Percentiles rank a stretch among this genome's conserved stretches.
phyloP scores from a whole-genome alignment of 1,139 yeast species.

The Yamadazyma conglobata region DNA sequence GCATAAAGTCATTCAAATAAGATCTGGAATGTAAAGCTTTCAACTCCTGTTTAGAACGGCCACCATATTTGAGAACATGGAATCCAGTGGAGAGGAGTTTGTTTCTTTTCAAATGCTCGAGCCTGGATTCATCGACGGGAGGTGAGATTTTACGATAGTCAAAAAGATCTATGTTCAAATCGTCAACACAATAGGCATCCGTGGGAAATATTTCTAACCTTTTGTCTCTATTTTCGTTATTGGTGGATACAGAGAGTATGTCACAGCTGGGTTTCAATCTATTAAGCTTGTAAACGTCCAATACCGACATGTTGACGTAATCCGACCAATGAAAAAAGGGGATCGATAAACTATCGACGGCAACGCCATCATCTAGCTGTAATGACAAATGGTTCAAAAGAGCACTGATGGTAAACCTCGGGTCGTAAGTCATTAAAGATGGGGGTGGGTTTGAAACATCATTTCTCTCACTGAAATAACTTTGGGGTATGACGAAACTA shows the following conservation, averaged over 20 bases:
- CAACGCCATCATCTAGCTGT: slow-evolving; percentile 7
- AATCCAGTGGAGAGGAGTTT: slow-evolving; percentile 28
- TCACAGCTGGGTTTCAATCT: slow-evolving; percentile 20
- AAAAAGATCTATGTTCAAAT: slow-evolving; percentile 19
- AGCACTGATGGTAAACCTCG: slow-evolving; percentile 30
- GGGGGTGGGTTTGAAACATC: slow-evolving; percentile 7
- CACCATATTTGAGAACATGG: slow-evolving; percentile 34
- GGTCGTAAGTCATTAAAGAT: slow-evolving; percentile 25
- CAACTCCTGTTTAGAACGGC: slow-evolving; percentile 25
- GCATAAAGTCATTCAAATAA: slow-evolving; percentile 43
- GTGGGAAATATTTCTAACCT: slow-evolving; percentile 19
- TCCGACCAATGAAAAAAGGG: slow-evolving; percentile 39
- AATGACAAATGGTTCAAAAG: slow-evolving; percentile 20
- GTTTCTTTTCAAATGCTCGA: slow-evolving; percentile 5
- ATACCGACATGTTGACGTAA: slow-evolving; percentile 26
- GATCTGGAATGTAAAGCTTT: slow-evolving; percentile 35
- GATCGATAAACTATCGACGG: slow-evolving; percentile 7
- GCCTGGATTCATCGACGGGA: slow-evolving; percentile 1
- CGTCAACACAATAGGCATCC: slow-evolving; percentile 26
- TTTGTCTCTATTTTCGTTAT: slow-evolving; percentile 15
- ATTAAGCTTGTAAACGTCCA: slow-evolving; percentile 19
- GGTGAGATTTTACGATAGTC: slow-evolving; percentile 5
- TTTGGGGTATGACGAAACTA: slow-evolving; percentile 5
- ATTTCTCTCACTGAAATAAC: slow-evolving; percentile 8
- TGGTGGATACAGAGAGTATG: slow-evolving; percentile 20